Evolutionary conservation across 2,329 filamentous ascomycete genomes (phyloP), one percentile per base, ranked within the genome.

Genomic region (Nemania serpens): DNA sequence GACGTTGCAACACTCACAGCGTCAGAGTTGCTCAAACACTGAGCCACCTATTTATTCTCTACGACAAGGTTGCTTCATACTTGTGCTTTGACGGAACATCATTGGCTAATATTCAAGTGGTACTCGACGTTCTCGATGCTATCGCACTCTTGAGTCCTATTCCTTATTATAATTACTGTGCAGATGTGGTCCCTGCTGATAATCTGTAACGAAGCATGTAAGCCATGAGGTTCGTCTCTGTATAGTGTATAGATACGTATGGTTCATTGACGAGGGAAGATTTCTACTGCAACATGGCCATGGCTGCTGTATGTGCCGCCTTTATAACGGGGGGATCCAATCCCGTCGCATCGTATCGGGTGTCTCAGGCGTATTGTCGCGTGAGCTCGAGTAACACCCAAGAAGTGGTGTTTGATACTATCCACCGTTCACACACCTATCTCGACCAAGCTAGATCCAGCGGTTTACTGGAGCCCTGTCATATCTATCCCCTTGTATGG

Each of bases 391-490:
- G 53, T 50, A 63, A 17, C 55, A 73, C 1, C 66, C 63, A 9
- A 58, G 68, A 17, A 20, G 48, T 2, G 65, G 70, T 72, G 5
- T 68, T 68, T 4, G 68, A 73, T 45, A 65, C 67, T 17, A 70
- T 68, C 53, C 1, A 61, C 64, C 3, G 37, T 58, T n/a, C 61
- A 55, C 47, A 57, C 49, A 42, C 52, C 12, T 9, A 39, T 10
- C 1, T 22, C 13, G 12, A 22, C 41, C 15, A 66, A 58, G 37
- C 48, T 66, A 22, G 58, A 64, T 25, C 34, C 49, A 6, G 15
- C 29, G 17, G 41, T 39, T 13, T 64, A 58, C 42, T 55, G 62
- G 46, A 50, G 34, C 12, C 60, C 55, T 3, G 34, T 64, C 13
- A 18, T 62, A 2, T 59, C 62, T 17, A 7, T 60, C 9, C 45